phyloP scores from a whole-genome alignment of 495 filamentous ascomycete species.

The Xylaria flabelliformis region DNA sequence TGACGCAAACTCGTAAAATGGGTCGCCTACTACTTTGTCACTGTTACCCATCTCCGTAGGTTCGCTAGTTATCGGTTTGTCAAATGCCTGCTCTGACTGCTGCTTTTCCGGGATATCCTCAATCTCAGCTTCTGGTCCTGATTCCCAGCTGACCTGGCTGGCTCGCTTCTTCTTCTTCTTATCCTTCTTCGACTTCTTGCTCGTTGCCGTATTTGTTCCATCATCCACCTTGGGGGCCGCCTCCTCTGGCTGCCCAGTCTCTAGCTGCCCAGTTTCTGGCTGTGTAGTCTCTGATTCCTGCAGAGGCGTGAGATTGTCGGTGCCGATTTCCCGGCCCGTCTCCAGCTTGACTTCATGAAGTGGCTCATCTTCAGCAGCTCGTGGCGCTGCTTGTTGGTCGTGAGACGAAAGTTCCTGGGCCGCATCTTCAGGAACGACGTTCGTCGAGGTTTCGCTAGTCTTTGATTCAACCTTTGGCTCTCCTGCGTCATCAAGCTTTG shows the following conservation, averaged over 20 bases:
- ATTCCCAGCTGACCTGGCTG: slow-evolving; percentile 31
- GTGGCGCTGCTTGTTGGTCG: slow-evolving; percentile 12
- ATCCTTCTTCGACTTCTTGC: slow-evolving; percentile 45
- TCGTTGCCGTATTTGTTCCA: slow-evolving; percentile 14
- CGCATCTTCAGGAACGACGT: background rate
- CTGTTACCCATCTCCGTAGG: slow-evolving; percentile 15
- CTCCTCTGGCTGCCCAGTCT: slow-evolving; percentile 18
- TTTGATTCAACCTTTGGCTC: background rate
- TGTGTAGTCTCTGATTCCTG: slow-evolving; percentile 14
- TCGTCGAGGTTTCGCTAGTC: background rate
- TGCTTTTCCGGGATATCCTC: slow-evolving; percentile 27
- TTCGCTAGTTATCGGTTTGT: slow-evolving; percentile 19
- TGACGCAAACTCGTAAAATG: slow-evolving; percentile 24
- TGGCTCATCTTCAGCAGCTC: slow-evolving; percentile 1
- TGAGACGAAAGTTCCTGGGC: slow-evolving; percentile 8
- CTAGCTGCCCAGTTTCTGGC: slow-evolving; percentile 17
- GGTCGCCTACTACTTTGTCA: slow-evolving; percentile 22
- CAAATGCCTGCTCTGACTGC: slow-evolving; percentile 23
- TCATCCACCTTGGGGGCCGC: slow-evolving; percentile 23
- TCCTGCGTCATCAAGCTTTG: background rate
- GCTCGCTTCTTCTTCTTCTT: slow-evolving; percentile 44
- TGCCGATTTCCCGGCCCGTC: background rate
- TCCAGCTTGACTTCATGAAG: slow-evolving; percentile 10
- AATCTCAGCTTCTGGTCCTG: slow-evolving; percentile 29
- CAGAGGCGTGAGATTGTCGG: slow-evolving; percentile 3